Percentiles rank a stretch among this genome's conserved stretches.
phyloP scores from a whole-genome alignment of 306 rosid species.

The Vigna radiata region DNA sequence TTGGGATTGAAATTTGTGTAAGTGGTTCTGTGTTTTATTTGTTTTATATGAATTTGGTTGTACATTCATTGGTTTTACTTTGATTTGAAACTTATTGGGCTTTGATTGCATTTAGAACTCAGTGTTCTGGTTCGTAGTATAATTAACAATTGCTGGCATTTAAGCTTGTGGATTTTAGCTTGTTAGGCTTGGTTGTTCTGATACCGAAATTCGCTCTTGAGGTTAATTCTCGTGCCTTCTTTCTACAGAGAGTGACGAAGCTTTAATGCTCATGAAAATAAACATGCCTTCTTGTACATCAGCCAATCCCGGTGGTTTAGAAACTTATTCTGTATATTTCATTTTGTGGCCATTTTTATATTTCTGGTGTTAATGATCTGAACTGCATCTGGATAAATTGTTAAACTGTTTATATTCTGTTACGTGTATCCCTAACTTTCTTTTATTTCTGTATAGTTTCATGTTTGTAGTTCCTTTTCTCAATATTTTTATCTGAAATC shows the following conservation, averaged over 20 bases:
- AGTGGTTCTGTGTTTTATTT: neutral
- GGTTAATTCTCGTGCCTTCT: neutral
- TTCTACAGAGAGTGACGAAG: neutral
- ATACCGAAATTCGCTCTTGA: neutral
- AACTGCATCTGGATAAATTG: slow-evolving; percentile 5
- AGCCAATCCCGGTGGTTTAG: neutral
- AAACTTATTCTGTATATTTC: neutral
- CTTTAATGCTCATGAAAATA: neutral
- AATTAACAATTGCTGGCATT: neutral
- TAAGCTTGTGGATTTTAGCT: neutral
- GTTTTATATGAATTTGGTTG: neutral
- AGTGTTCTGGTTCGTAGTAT: neutral
- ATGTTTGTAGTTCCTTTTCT: slow-evolving; percentile 5
- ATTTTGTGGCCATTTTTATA: neutral
- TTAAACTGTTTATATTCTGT: neutral
- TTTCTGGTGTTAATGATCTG: slow-evolving; percentile 3
- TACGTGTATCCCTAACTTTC: neutral
- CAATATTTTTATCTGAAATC: neutral
- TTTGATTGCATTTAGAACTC: slow-evolving; percentile 20
- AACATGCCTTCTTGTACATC: neutral
- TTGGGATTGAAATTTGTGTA: slow-evolving; percentile 53
- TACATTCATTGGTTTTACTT: neutral
- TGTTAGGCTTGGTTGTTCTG: slow-evolving; percentile 15
- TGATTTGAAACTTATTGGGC: neutral
- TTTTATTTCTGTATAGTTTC: neutral